phyloP scores from a whole-genome alignment of 768 basidiomycete genomes.

The Boletus sp. region DNA sequence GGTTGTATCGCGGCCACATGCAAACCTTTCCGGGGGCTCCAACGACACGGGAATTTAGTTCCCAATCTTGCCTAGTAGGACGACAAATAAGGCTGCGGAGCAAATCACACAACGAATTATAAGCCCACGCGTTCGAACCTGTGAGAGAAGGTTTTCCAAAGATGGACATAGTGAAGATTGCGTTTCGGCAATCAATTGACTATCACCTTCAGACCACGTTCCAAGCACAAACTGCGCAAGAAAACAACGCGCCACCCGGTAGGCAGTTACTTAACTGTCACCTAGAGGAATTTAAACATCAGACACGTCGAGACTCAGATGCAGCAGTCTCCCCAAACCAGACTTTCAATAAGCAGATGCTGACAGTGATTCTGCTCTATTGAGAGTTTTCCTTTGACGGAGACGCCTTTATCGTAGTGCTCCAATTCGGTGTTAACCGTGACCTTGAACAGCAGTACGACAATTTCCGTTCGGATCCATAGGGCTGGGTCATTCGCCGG shows the following conservation, averaged over 20 bases:
- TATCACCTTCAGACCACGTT: neutral
- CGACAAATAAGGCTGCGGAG: neutral
- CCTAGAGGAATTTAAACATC: neutral
- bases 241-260: no score
- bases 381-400: neutral
- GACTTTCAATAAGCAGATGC: neutral
- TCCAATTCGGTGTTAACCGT: neutral
- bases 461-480: neutral
- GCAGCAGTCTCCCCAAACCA: neutral
- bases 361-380: neutral
- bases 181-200: neutral
- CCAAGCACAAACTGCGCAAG: no score
- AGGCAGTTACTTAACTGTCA: neutral
- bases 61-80: neutral
- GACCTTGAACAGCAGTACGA: neutral
- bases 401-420: neutral
- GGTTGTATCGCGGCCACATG: no score
- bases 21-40: no score
- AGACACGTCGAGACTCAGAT: neutral
- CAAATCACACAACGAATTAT: no score
- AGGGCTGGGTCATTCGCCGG: no score
- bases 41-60: no score
- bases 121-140: neutral
- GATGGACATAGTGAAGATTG: neutral
- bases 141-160: neutral